These are phyloP conservation scores for Aspergillus novofumigatus DNA, from an alignment of 2,329 filamentous ascomycete species.

Conservation along the genomic window DNA sequence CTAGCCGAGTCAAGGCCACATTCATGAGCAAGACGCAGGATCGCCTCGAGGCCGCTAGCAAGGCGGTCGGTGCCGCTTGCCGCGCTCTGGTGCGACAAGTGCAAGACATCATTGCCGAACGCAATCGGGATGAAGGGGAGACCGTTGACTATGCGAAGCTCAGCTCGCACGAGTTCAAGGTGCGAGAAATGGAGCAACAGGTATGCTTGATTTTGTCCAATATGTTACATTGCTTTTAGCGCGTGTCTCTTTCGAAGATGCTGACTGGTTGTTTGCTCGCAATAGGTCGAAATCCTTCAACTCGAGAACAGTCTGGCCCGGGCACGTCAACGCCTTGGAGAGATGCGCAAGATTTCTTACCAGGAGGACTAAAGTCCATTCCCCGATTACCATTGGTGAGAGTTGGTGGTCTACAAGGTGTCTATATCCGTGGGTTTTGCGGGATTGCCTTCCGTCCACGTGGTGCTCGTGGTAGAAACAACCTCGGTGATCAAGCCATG, in stretches of 20 bases:
- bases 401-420: neutral
- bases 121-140: conserved; percentile 72
- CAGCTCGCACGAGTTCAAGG: conserved; percentile 95
- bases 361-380: conserved; percentile 60
- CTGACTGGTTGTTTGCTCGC: conserved; percentile 1
- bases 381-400: neutral
- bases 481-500: neutral
- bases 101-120: conserved; percentile 86
- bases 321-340: conserved; percentile 78
- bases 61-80: conserved; percentile 87
- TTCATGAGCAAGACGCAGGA: conserved; percentile 99
- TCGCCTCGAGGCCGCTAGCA: conserved; percentile 80
- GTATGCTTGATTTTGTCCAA: conserved; percentile 49
- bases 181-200: conserved; percentile 99
- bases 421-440: neutral
- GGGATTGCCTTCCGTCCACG: neutral
- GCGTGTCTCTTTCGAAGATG: neutral
- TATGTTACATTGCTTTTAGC: neutral
- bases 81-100: conserved; percentile 85
- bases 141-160: conserved; percentile 82
- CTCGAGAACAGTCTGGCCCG: conserved; percentile 80
- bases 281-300: conserved; percentile 91
- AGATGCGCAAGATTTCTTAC: conserved; percentile 98
- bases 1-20: conserved; percentile 90
- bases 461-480: neutral